Evolutionary conservation across 2,329 filamentous ascomycete species (phyloP).

Genomic region (Cercospora sojina): DNA sequence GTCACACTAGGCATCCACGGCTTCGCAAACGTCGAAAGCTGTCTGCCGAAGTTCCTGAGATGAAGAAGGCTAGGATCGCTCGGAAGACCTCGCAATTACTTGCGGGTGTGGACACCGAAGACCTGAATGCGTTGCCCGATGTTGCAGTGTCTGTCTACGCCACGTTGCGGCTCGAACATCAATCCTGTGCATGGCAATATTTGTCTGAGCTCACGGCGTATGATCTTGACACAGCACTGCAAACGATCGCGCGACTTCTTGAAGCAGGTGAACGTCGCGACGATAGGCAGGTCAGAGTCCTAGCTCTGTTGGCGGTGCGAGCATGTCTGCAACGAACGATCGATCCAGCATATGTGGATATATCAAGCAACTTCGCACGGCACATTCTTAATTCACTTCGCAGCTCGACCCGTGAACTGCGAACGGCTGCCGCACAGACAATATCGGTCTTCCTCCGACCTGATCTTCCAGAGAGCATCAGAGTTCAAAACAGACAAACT

Average conservation of each 20-base stretch:
- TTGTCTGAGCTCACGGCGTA: constrained; percentile 26
- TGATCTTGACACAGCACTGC: constrained; percentile 15
- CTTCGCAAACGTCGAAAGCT: constrained; percentile 26
- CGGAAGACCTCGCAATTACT: constrained; percentile 17
- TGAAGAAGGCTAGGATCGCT: not conserved
- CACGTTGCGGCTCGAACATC: constrained; percentile 23
- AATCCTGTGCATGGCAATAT: constrained; percentile 30
- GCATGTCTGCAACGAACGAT: constrained; percentile 66
- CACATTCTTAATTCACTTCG: constrained; percentile 79
- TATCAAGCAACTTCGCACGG: constrained; percentile 64
- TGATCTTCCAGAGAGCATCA: constrained; percentile 48
- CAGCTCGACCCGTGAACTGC: constrained; percentile 80
- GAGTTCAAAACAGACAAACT: constrained; percentile 65
- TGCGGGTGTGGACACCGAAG: constrained; percentile 21
- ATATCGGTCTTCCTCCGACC: constrained; percentile 60
- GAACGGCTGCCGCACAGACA: constrained; percentile 70
- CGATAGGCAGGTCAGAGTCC: constrained; percentile 63
- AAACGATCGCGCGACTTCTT: constrained; percentile 31
- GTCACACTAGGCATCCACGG: constrained; percentile 5
- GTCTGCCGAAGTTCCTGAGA: constrained; percentile 1
- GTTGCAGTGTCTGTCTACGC: constrained; percentile 25
- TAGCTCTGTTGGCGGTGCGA: constrained; percentile 69
- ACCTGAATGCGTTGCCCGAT: constrained; percentile 23
- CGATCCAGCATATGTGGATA: constrained; percentile 11
- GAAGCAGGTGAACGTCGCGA: constrained; percentile 44